phyloP scores from a whole-genome alignment of 83 land plant species.

The Diphasiastrum complanatum region DNA sequence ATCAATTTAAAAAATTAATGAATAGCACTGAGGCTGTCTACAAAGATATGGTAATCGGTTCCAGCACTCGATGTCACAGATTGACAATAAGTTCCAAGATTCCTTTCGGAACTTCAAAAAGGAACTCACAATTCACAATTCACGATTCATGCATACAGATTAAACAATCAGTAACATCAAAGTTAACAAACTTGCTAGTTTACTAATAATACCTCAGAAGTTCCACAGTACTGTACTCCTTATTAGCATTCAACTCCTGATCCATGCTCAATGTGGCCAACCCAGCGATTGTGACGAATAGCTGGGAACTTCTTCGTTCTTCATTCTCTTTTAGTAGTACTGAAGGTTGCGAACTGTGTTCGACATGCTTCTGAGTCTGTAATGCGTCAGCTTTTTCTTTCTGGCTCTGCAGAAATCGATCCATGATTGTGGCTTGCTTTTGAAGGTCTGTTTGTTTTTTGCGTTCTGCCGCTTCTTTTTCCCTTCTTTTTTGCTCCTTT shows the following conservation, averaged over 20 bases:
- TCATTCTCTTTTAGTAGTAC: not conserved
- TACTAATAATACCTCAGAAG: conserved; percentile 34
- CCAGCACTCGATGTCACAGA: conserved; percentile 28
- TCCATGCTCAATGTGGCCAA: conserved; percentile 39
- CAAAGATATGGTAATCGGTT: no score
- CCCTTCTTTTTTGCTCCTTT: conserved; percentile 61
- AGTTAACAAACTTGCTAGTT: not conserved
- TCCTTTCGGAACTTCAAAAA: no score
- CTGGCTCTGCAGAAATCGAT: conserved; percentile 49
- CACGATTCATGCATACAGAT: not conserved
- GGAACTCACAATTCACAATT: not conserved
- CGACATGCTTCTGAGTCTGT: not conserved
- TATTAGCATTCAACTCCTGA: conserved; percentile 19
- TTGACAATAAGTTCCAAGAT: no score
- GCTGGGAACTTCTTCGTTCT: not conserved
- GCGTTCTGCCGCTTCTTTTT: conserved; percentile 61
- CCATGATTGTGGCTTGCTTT: conserved; percentile 89
- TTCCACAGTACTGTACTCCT: conserved; percentile 20
- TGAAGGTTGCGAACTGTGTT: not conserved
- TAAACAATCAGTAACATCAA: not conserved
- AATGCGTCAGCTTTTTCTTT: conserved; percentile 13
- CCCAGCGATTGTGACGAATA: not conserved
- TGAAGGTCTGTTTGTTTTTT: conserved; percentile 50
- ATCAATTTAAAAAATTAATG: no score
- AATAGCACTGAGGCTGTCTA: no score